Evolutionary conservation across 495 filamentous ascomycete genomes (phyloP), one percentile per base, ranked within the genome.

Genomic region (Xylaria flabelliformis): DNA sequence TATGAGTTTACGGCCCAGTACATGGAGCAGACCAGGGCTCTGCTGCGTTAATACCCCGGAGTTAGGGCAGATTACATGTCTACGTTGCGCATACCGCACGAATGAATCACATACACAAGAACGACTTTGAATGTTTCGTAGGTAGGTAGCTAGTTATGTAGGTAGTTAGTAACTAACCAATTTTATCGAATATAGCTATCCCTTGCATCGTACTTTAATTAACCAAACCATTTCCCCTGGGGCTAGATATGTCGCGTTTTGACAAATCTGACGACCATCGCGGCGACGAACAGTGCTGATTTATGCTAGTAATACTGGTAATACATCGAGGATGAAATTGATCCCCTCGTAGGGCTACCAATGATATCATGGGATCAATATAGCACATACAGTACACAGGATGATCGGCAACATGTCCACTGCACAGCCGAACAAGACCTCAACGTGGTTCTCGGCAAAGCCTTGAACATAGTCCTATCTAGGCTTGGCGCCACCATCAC

Each of bases 31-130:
- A 8, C 46, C 10, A 26, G 26, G 29, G 26, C 58, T 70, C 32
- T 51, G 59, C 10, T 48, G 46, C 58, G 59, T 62, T 53, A 70
- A 71, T 71, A 71, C 69, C 69, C 69, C 58, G 69, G 69, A 64
- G 69, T 71, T 71, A 41, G 21, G 69, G 69, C 9, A 65, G 46
- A 65, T 24, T 17, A 56, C 46, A 58, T 8, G 32, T 70, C 32
- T 53, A 50, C 5, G 58, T 53, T 29, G 61, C 48, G 48, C 46
- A 26, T 39, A 32, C 41, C 21, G 39, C 61, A 24, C 10, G 21
- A 64, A 44, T 64, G 21, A 64, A 44, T 64, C 19, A 21, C 50
- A 58, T 64, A 19, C 19, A 62, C 34, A 48, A 53, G 32, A 29
- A 69, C 42, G n/a, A 32, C 44, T 63, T 70, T 26, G 21, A 34